Conservation (phyloP, 768 basidiomycete genomes). For the Rhizopogon rudus region DNA sequence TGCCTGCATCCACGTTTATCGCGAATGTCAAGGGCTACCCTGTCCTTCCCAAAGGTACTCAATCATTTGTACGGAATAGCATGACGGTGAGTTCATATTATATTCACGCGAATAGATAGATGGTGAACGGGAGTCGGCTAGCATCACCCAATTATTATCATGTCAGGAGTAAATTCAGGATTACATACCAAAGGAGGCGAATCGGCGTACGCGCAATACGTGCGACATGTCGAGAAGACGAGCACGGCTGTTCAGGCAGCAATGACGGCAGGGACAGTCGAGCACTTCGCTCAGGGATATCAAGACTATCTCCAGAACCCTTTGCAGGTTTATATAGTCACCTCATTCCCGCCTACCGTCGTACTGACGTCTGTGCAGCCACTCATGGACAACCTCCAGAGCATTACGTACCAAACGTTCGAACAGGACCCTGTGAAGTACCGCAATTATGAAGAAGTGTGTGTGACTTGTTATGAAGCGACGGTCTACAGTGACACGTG, state of each 20-base stretch:
- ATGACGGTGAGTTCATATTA: conserved; percentile 60
- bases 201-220: conserved; percentile 85
- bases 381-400: conserved; percentile 95
- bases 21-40: conserved; percentile 96
- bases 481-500: conserved; percentile 7
- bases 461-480: conserved; percentile 7
- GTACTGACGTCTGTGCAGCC: conserved; percentile 47
- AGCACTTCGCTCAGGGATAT: conserved; percentile 89
- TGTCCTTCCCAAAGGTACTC: conserved; percentile 89
- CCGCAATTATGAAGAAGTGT: conserved; percentile 87
- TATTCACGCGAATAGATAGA: conserved; percentile 10
- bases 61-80: conserved; percentile 84
- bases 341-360: not conserved
- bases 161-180: conserved; percentile 60
- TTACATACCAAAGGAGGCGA: conserved; percentile 82
- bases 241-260: conserved; percentile 63
- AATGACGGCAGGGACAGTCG: conserved; percentile 68
- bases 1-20: conserved; percentile 90
- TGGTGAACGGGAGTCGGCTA: conserved; percentile 29
- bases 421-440: conserved; percentile 99
- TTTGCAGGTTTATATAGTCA: conserved; percentile 56
- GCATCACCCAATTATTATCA: conserved; percentile 83
- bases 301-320: conserved; percentile 96
- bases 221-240: conserved; percentile 77
- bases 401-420: conserved; percentile 94